Conservation (phyloP, 1,139 yeast species). For the Saccharomyces hybrid region DNA sequence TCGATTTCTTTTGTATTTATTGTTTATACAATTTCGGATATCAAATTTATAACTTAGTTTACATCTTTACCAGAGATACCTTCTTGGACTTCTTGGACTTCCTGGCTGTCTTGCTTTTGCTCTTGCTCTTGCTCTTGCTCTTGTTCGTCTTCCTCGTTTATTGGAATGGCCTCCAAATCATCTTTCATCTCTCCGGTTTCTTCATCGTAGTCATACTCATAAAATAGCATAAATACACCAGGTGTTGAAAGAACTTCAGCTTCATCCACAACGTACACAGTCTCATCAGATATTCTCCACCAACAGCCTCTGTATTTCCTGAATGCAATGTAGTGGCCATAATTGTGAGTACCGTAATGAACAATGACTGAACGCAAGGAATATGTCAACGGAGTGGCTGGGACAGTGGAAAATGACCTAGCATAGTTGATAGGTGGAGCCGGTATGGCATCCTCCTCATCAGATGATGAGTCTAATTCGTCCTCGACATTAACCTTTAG, state of each 20-base stretch:
- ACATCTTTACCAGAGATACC: not conserved
- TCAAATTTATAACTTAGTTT: not conserved
- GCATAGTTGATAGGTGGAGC: constrained; percentile 7
- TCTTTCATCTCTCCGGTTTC: constrained; percentile 29
- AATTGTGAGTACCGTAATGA: constrained; percentile 90
- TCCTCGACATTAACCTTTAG: constrained; percentile 6
- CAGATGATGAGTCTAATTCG: constrained; percentile 3
- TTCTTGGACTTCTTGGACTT: not conserved
- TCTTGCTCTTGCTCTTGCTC: constrained; percentile 2
- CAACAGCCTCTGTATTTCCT: constrained; percentile 74
- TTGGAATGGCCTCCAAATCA: constrained; percentile 16
- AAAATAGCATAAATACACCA: constrained; percentile 89
- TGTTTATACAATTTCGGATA: not conserved
- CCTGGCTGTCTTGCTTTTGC: not conserved
- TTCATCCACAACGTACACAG: constrained; percentile 70
- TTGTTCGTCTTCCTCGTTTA: constrained; percentile 17
- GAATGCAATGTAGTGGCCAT: constrained; percentile 88
- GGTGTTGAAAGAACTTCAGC: constrained; percentile 72
- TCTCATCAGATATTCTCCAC: constrained; percentile 94
- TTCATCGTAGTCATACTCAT: constrained; percentile 50
- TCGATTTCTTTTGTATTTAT: not conserved
- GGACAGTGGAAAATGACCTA: constrained; percentile 23
- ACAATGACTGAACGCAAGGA: constrained; percentile 76
- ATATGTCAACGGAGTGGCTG: constrained; percentile 45
- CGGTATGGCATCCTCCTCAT: constrained; percentile 9